These are phyloP conservation scores for Puccinia hordei DNA, from an alignment of 1,284 basidiomycete genomes.

Conservation along the genomic window DNA sequence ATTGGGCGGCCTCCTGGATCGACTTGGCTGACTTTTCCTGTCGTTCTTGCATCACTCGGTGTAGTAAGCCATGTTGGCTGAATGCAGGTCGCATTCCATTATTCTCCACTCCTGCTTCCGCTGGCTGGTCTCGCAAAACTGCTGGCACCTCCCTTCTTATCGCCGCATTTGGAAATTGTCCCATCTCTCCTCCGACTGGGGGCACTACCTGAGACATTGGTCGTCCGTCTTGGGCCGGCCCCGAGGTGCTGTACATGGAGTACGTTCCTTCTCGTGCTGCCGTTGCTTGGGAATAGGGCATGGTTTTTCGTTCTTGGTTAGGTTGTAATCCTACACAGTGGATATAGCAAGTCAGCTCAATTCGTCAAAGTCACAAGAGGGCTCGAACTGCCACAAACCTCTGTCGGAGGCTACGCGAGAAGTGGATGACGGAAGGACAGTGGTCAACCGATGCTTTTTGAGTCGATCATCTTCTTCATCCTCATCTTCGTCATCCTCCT, in stretches of 20 bases:
- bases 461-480: conserved; percentile 22
- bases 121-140: conserved; percentile 47
- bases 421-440: not conserved
- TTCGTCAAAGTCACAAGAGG: not conserved
- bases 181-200: conserved; percentile 1
- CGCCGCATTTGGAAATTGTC: conserved; percentile 43
- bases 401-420: not conserved
- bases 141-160: conserved; percentile 54
- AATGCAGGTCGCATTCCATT: conserved; percentile 64
- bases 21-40: conserved; percentile 90
- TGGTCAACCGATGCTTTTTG: conserved; percentile 20
- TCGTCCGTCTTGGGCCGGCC: conserved; percentile 14
- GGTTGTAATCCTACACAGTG: conserved; percentile 1
- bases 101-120: conserved; percentile 1
- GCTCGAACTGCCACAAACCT: not conserved
- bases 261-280: not conserved
- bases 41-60: conserved; percentile 91
- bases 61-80: conserved; percentile 87
- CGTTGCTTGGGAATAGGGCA: not conserved
- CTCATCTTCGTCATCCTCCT: not conserved
- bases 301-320: not conserved
- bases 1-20: conserved; percentile 87
- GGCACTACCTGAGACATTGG: not conserved
- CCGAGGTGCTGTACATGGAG: conserved; percentile 35
- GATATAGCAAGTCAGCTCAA: not conserved